Percentiles rank a stretch among this genome's conserved stretches.
Conservation (phyloP, 495 filamentous ascomycete species). For the Trichocladium uniseriatum region DNA sequence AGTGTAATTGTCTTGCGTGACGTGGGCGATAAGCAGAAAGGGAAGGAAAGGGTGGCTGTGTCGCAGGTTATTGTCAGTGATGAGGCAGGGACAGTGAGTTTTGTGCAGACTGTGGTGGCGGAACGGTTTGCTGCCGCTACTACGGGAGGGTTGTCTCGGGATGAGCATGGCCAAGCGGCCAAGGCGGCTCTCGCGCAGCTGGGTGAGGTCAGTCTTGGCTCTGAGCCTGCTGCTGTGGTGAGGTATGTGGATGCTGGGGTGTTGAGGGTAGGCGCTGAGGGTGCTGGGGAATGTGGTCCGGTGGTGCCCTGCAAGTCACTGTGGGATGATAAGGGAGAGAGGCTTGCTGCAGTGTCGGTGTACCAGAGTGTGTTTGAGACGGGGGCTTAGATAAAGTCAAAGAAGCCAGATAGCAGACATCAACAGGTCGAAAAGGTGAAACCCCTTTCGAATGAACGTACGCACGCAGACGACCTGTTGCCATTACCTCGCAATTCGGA, state of each 20-base stretch:
- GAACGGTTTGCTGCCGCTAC: not conserved
- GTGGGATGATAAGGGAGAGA: conserved; percentile 16
- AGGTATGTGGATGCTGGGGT: conserved; percentile 12
- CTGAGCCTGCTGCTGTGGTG: not conserved
- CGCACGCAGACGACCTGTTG: no score
- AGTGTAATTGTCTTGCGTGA: not conserved
- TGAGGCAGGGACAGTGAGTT: not conserved
- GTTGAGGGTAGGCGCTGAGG: not conserved
- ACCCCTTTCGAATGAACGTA: no score
- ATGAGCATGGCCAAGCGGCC: not conserved
- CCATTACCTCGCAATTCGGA: no score
- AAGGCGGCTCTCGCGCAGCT: not conserved
- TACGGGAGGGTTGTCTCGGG: not conserved
- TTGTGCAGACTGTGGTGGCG: conserved; percentile 20
- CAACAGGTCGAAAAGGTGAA: no score
- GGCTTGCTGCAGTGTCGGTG: conserved; percentile 15
- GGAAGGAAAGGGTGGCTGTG: not conserved
- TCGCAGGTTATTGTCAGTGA: conserved; percentile 9
- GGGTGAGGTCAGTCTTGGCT: not conserved
- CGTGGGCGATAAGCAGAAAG: not conserved
- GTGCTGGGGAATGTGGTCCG: not conserved
- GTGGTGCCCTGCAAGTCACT: conserved; percentile 21
- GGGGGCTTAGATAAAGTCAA: no score
- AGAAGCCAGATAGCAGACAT: not conserved
- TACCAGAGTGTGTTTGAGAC: conserved; percentile 19